Base-by-base conservation (phyloP, 495 filamentous ascomycete genomes). In the Acidomyces sp. region DNA sequence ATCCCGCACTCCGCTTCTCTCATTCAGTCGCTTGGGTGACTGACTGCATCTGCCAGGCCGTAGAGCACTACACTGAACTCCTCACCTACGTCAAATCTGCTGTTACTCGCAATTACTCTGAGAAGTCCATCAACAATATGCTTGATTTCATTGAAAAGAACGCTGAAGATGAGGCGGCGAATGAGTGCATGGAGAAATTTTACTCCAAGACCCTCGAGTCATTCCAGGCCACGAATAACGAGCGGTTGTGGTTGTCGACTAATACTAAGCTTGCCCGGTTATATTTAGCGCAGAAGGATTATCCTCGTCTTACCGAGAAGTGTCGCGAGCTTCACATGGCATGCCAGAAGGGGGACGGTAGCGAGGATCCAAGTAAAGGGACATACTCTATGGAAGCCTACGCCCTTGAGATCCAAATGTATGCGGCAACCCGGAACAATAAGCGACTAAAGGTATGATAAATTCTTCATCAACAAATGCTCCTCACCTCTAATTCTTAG, bases 121-220 rank as follows among this genome's bases (percentile, higher is more conserved):
- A 97, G 59, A 97, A 96, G 60, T 95, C 88, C 7, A 93, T 97
- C 61, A 95, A 95, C 64, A 97, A 94, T 57, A 94, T 97, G 78
- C 83, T 97, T 21, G 93, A 96, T 63, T 93, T 80, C 61, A 92
- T 97, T 55, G 87, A 95, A 63, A 95, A 95, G 60, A 76, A 77
- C 31, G 82, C 84, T 19, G 88, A 85, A 53, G 78, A 85, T 49
- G 72, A 78, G 11, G 70, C 69, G 36, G 85, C 84, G 1, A 78
- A 80, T 53, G 66, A 78, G 44, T 93, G 80, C 62, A 93, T 96
- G 76, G 90, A 95, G 61, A 69, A 85, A 43, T 95, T 97, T 68
- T 97, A 96, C 61, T 88, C 85, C 6, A 62, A 85, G 53, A 96
- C 90, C 1, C 75, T 97, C 17, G 69, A 81, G 43, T 90, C 90